Conservation (phyloP, 2,329 filamentous ascomycete genomes). For the Aspergillus ustus region DNA sequence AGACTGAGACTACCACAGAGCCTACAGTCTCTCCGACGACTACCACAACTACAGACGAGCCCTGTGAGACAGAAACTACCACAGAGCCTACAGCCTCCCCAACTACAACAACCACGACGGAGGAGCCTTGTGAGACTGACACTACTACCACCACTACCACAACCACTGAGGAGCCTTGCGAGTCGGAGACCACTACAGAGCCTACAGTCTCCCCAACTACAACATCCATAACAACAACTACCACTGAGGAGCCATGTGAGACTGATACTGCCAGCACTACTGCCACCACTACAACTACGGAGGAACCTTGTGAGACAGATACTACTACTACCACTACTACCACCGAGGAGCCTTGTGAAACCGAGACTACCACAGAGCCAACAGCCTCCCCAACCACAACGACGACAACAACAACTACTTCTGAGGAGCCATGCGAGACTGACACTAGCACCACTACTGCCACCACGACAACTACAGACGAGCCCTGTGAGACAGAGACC, state of each 20-base stretch:
- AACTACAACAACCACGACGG: not conserved
- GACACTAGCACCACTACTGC: conserved; percentile 4
- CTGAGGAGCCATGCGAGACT: conserved; percentile 5
- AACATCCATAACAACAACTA: not conserved
- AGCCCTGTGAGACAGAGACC: conserved; percentile 5
- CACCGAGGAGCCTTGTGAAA: not conserved
- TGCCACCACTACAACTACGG: not conserved
- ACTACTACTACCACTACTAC: not conserved
- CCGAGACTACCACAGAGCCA: not conserved
- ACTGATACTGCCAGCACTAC: not conserved
- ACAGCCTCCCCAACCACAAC: not conserved
- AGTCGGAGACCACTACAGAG: not conserved
- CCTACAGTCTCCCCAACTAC: not conserved
- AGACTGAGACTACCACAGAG: conserved; percentile 4
- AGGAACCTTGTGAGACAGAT: not conserved
- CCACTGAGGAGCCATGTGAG: not conserved
- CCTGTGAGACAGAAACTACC: not conserved
- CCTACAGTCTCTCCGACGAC: too few relatives aligned
- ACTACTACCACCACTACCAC: not conserved
- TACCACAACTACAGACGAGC: not conserved
- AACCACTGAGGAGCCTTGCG: not conserved
- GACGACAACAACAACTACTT: not conserved
- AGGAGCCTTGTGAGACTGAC: not conserved
- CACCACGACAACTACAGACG: not conserved
- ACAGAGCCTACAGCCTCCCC: not conserved